phyloP scores from a whole-genome alignment of 2,329 filamentous ascomycete genomes.

The Mariannaea sp. region DNA sequence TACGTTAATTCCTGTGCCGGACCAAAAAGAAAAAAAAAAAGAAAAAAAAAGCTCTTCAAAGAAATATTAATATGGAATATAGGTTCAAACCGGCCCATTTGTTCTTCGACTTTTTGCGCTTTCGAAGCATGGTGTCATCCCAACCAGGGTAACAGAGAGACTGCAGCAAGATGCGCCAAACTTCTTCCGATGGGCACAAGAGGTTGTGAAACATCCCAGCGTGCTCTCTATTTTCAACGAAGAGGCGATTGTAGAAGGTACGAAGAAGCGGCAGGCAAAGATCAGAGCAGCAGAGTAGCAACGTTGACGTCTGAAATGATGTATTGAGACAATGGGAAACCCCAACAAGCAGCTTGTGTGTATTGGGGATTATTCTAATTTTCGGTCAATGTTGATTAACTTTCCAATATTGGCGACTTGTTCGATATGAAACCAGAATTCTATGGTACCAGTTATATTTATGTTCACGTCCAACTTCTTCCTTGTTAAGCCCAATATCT shows the following conservation, averaged over 20 bases:
- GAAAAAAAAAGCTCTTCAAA: neutral
- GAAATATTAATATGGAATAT: slow-evolving; percentile 40
- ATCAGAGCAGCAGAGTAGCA: slow-evolving; percentile 9
- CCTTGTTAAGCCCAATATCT: no score
- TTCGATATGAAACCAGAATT: no score
- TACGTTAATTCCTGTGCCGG: slow-evolving; percentile 43
- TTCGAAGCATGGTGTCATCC: slow-evolving; percentile 59
- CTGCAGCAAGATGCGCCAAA: slow-evolving; percentile 63
- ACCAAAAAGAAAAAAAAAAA: neutral
- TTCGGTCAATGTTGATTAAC: no score
- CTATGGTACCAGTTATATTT: no score
- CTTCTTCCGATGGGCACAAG: slow-evolving; percentile 70
- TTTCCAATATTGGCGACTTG: no score
- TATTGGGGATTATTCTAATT: no score
- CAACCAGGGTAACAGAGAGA: slow-evolving; percentile 49
- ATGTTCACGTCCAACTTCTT: no score
- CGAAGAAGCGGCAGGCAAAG: slow-evolving; percentile 30
- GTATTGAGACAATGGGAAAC: no score
- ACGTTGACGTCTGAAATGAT: no score
- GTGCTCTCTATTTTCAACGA: slow-evolving; percentile 68
- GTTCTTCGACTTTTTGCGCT: slow-evolving; percentile 62
- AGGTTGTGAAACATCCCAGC: slow-evolving; percentile 64
- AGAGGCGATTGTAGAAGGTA: slow-evolving; percentile 27
- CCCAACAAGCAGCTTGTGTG: no score
- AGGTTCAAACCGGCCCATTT: slow-evolving; percentile 71